These are phyloP conservation scores for Nicotiana attenuata DNA, from an alignment of 257 asterid species.

Conservation along the genomic window DNA sequence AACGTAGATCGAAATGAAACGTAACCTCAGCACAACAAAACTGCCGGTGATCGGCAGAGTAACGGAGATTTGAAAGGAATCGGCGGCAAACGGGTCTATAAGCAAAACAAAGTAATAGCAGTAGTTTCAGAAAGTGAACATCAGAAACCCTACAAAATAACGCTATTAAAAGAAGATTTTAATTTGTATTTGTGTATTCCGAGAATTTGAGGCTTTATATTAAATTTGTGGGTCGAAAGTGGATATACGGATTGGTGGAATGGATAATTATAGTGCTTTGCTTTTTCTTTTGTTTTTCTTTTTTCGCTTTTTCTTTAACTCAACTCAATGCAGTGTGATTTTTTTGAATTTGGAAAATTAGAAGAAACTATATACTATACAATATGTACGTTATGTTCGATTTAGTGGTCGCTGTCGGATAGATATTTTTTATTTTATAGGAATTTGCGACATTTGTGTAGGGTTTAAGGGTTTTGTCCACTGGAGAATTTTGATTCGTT, in stretches of 20 bases:
- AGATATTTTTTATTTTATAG: no score
- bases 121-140: constrained; percentile 13
- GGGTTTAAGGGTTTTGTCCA: neutral
- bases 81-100: constrained; percentile 30
- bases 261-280: neutral
- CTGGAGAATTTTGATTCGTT: neutral
- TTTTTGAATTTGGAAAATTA: neutral
- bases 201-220: constrained; percentile 15
- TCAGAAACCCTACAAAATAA: constrained; percentile 30
- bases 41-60: neutral
- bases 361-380: neutral
- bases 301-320: neutral
- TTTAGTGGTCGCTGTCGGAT: no score
- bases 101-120: constrained; percentile 17
- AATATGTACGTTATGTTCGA: no score
- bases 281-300: neutral
- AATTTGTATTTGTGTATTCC: constrained; percentile 25
- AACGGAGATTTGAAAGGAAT: constrained; percentile 17
- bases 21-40: neutral
- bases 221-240: neutral
- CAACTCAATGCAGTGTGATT: neutral
- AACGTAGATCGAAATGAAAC: constrained; percentile 22
- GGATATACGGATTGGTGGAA: neutral
- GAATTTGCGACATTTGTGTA: neutral
- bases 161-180: neutral